Conservation (phyloP, 2,329 filamentous ascomycete genomes). For the Diaporthe sp. region DNA sequence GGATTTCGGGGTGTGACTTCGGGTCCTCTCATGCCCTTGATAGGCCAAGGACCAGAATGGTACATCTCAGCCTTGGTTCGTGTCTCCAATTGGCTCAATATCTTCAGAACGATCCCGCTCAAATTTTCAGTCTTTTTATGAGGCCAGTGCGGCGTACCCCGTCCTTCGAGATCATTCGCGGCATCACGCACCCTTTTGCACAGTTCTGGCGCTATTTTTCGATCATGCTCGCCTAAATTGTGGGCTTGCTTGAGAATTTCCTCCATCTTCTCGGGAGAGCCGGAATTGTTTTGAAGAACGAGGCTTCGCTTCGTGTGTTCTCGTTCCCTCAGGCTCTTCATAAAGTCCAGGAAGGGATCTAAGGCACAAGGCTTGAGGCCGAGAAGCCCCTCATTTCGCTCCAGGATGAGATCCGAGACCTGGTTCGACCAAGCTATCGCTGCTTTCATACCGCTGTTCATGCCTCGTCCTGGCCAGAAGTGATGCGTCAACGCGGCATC, state of each 20-base stretch:
- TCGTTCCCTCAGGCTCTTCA: slow-evolving; percentile 50
- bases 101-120: slow-evolving; percentile 49
- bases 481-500: slow-evolving; percentile 54
- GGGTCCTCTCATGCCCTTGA: slow-evolving; percentile 50
- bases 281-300: slow-evolving; percentile 51
- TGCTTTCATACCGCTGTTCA: slow-evolving; percentile 53
- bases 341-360: slow-evolving; percentile 51
- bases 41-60: slow-evolving; percentile 53
- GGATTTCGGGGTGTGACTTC: slow-evolving; percentile 47
- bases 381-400: slow-evolving; percentile 45
- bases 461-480: slow-evolving; percentile 52
- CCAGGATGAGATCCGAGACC: slow-evolving; percentile 49
- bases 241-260: slow-evolving; percentile 51
- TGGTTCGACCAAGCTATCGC: slow-evolving; percentile 52
- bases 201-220: slow-evolving; percentile 48
- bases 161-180: slow-evolving; percentile 47
- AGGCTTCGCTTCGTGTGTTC: slow-evolving; percentile 54
- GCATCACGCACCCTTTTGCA: slow-evolving; percentile 12
- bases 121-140: slow-evolving; percentile 48
- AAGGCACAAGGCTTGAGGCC: slow-evolving; percentile 48
- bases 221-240: slow-evolving; percentile 49
- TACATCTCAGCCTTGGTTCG: slow-evolving; percentile 51
- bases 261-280: slow-evolving; percentile 50
- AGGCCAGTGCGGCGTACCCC: slow-evolving; percentile 45
- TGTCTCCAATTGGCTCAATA: slow-evolving; percentile 48